phyloP scores from a whole-genome alignment of 148 eudicot species.

The Camellia granthamiana region DNA sequence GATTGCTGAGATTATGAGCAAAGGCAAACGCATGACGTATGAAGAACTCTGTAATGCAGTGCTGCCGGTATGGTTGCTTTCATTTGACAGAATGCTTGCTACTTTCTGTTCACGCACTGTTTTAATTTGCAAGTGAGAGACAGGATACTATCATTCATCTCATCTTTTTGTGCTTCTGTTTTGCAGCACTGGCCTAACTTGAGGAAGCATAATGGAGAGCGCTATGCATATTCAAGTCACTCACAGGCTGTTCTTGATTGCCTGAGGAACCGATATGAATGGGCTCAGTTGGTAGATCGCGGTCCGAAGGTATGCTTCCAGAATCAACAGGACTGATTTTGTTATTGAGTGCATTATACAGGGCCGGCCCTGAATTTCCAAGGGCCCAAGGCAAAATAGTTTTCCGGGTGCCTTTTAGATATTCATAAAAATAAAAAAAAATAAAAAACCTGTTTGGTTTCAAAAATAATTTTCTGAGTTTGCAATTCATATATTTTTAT shows the following conservation, averaged over 20 bases:
- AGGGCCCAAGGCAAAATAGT: no score
- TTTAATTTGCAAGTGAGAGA: background rate
- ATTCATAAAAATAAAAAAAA: no score
- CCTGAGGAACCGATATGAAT: conserved; percentile 89
- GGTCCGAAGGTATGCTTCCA: conserved; percentile 81
- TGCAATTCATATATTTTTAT: no score
- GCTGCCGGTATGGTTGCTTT: conserved; percentile 64
- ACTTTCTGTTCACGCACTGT: background rate
- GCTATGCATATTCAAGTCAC: conserved; percentile 92
- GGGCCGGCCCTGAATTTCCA: no score
- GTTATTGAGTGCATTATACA: background rate
- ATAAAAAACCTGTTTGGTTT: no score
- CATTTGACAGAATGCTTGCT: conserved; percentile 5
- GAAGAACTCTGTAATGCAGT: conserved; percentile 91
- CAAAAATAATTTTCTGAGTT: no score
- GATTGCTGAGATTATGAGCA: conserved; percentile 90
- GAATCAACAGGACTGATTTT: background rate
- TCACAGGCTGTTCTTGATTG: conserved; percentile 98
- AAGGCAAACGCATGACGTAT: conserved; percentile 81
- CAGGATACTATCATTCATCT: background rate
- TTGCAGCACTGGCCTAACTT: conserved; percentile 90
- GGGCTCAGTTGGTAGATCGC: conserved; percentile 95
- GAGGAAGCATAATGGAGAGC: conserved; percentile 98
- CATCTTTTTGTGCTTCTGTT: conserved; percentile 14
- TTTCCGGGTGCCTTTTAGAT: no score